Conservation (phyloP, 768 basidiomycete species). For the Chalciporus piperatus region DNA sequence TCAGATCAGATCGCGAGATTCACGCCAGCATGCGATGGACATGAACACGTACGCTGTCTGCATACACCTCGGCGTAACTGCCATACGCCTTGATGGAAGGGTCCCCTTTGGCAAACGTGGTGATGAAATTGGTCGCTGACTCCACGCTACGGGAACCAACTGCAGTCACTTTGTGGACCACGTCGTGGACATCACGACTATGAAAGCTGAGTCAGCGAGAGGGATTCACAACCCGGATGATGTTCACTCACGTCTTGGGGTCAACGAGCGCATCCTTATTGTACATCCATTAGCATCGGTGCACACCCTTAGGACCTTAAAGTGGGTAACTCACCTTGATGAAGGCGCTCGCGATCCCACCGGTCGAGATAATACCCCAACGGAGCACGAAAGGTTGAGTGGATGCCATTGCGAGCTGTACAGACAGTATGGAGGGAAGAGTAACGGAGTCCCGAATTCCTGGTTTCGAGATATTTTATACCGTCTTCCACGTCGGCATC, state of each 20-base stretch:
- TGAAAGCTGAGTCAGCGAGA: neutral
- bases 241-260: slow-evolving; percentile 59
- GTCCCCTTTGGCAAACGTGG: slow-evolving; percentile 47
- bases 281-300: slow-evolving; percentile 1
- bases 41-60: slow-evolving; percentile 52
- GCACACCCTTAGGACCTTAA: neutral
- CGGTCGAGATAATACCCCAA: slow-evolving; percentile 90
- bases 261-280: slow-evolving; percentile 71
- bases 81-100: slow-evolving; percentile 65
- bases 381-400: slow-evolving; percentile 47
- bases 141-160: slow-evolving; percentile 73
- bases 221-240: neutral
- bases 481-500: neutral
- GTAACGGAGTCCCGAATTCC: neutral
- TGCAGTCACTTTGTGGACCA: slow-evolving; percentile 65
- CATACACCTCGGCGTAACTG: slow-evolving; percentile 69
- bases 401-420: slow-evolving; percentile 12
- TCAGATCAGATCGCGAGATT: neutral
- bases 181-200: slow-evolving; percentile 63
- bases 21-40: neutral
- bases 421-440: neutral
- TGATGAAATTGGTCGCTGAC: slow-evolving; percentile 71
- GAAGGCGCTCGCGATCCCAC: slow-evolving; percentile 65
- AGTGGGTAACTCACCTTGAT: slow-evolving; percentile 46
- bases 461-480: slow-evolving; percentile 3